These are phyloP conservation scores for Clarireedia paspali DNA, from an alignment of 2,329 filamentous ascomycete species.

Conservation along the genomic window DNA sequence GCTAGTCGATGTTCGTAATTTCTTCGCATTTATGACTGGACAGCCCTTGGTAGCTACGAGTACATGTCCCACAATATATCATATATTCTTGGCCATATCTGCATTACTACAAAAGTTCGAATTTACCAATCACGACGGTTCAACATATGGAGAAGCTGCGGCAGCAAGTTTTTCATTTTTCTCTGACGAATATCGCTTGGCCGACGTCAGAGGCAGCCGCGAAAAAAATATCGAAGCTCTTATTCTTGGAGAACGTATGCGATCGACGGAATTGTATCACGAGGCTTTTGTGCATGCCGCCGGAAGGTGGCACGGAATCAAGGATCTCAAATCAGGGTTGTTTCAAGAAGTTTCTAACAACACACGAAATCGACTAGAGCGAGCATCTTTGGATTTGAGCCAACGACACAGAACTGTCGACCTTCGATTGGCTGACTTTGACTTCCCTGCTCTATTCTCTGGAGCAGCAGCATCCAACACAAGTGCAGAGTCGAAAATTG, in stretches of 20 bases:
- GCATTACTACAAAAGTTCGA: slow-evolving; percentile 48
- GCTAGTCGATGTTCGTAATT: slow-evolving; percentile 52
- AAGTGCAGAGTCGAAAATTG: slow-evolving; percentile 63
- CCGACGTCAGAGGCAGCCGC: slow-evolving; percentile 71
- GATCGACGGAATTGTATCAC: slow-evolving; percentile 73
- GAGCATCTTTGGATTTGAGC: slow-evolving; percentile 72
- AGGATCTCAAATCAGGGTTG: slow-evolving; percentile 58
- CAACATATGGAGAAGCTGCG: slow-evolving; percentile 51
- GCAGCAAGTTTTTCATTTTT: slow-evolving; percentile 65
- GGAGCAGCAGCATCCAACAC: slow-evolving; percentile 82
- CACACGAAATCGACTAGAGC: slow-evolving; percentile 73
- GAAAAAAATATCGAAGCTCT: slow-evolving; percentile 88
- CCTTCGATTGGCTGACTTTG: slow-evolving; percentile 72
- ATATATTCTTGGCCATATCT: slow-evolving; percentile 47
- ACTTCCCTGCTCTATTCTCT: slow-evolving; percentile 83
- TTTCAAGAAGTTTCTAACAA: slow-evolving; percentile 61
- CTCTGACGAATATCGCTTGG: slow-evolving; percentile 67
- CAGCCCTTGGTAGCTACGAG: slow-evolving; percentile 55
- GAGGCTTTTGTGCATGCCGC: slow-evolving; percentile 89
- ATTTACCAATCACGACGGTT: slow-evolving; percentile 48
- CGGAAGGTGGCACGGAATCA: slow-evolving; percentile 73
- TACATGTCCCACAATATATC: slow-evolving; percentile 43
- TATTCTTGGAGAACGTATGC: slow-evolving; percentile 82
- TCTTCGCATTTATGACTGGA: slow-evolving; percentile 58
- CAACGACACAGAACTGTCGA: slow-evolving; percentile 65